These are phyloP conservation scores for Carex pumila DNA, from an alignment of 176 grass and related monocot genomes.

Conservation along the genomic window DNA sequence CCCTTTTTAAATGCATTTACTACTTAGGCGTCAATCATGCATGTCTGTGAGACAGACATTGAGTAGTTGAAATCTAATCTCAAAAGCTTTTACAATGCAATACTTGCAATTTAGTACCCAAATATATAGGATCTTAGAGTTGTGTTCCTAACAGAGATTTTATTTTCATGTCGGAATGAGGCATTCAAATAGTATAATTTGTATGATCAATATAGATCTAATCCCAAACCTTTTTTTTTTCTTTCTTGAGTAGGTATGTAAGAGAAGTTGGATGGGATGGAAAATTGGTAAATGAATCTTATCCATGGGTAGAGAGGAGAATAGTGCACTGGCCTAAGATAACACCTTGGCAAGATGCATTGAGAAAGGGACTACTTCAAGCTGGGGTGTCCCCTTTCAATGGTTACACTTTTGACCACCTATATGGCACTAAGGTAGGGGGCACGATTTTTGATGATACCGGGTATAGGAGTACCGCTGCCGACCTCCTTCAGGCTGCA, in stretches of 20 bases:
- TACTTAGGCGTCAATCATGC: neutral
- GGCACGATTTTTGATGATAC: slow-evolving; percentile 75
- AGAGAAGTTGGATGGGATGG: slow-evolving; percentile 60
- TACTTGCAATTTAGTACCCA: neutral
- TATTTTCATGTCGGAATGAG: neutral
- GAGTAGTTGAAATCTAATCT: slow-evolving; percentile 4
- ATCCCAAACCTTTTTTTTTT: neutral
- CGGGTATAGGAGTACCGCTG: slow-evolving; percentile 77
- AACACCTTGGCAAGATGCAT: slow-evolving; percentile 72
- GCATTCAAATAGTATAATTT: neutral
- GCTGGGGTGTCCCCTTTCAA: slow-evolving; percentile 80
- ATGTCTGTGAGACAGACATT: slow-evolving; percentile 2
- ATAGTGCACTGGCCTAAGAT: slow-evolving; percentile 78
- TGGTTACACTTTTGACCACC: slow-evolving; percentile 79
- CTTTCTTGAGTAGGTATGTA: slow-evolving; percentile 42
- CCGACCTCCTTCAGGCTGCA: slow-evolving; percentile 63
- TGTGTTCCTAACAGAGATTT: neutral
- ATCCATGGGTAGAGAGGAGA: slow-evolving; percentile 75
- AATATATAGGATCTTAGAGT: neutral
- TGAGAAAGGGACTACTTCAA: slow-evolving; percentile 66
- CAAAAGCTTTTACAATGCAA: neutral
- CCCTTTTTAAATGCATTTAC: slow-evolving; percentile 10
- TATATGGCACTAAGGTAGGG: slow-evolving; percentile 79
- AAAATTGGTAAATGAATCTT: slow-evolving; percentile 77
- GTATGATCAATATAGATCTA: neutral